These are phyloP conservation scores for Phylloporus arenicola DNA, from an alignment of 768 basidiomycete species.

Conservation along the genomic window DNA sequence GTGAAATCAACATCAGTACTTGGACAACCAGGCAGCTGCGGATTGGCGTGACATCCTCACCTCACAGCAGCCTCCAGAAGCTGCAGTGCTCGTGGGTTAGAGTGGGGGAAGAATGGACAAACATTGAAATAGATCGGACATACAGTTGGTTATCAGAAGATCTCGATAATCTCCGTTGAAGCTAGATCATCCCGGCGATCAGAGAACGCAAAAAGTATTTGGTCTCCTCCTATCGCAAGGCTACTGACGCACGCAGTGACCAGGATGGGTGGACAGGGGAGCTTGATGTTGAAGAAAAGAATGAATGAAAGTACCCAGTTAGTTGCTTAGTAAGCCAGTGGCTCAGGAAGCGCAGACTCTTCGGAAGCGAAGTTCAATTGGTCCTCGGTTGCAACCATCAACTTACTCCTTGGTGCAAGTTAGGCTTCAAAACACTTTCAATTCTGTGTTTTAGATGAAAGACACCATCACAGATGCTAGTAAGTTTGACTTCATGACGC, in stretches of 20 bases:
- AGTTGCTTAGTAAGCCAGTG: not conserved
- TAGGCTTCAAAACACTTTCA: not conserved
- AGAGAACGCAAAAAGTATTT: not conserved
- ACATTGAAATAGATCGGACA: not conserved
- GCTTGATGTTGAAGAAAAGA: too few species aligned
- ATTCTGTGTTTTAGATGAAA: slow-evolving; percentile 42
- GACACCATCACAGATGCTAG: slow-evolving; percentile 61
- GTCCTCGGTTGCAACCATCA: not conserved
- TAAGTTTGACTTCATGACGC: slow-evolving; percentile 32
- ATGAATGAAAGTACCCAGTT: too few species aligned
- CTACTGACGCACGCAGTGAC: too few species aligned
- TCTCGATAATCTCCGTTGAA: not conserved
- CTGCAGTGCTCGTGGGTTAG: slow-evolving; percentile 7
- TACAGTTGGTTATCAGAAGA: not conserved
- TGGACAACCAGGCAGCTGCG: not conserved
- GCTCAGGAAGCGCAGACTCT: not conserved
- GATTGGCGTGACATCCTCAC: not conserved
- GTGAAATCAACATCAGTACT: slow-evolving; percentile 4
- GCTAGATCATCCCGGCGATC: not conserved
- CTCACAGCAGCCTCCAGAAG: slow-evolving; percentile 5
- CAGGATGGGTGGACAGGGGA: too few species aligned
- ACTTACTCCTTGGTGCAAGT: not conserved
- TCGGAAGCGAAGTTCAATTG: not conserved
- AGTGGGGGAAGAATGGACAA: not conserved
- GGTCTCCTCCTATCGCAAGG: too few species aligned